Evolutionary conservation across 306 rosid genomes (phyloP).

Genomic region (Gastrolobium villosum): DNA sequence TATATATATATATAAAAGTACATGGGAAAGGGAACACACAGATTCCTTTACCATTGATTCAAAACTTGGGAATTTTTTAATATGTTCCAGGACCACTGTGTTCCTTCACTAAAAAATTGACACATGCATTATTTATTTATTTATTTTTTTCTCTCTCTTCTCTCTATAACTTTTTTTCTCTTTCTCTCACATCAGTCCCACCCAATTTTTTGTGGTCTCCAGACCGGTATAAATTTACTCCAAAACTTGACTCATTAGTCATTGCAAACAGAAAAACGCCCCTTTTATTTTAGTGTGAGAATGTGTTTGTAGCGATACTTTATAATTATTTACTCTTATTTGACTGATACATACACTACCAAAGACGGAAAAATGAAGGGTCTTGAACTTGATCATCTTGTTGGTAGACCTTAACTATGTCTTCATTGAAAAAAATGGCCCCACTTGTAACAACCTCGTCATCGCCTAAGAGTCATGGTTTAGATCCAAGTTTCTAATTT

Average conservation of each 20-base stretch:
- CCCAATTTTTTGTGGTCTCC: no score
- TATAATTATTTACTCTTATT: constrained; percentile 7
- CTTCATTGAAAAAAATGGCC: neutral
- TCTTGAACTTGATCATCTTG: neutral
- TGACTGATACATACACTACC: constrained; percentile 1
- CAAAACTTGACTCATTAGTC: constrained; percentile 5
- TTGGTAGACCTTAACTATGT: neutral
- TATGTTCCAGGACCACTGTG: no score
- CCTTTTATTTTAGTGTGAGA: constrained; percentile 22
- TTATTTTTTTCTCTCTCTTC: no score
- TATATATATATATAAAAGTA: no score
- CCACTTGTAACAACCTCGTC: neutral
- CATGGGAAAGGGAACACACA: neutral
- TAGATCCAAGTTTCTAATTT: neutral
- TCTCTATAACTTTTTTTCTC: no score
- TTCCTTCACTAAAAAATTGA: no score
- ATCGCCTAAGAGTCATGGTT: neutral
- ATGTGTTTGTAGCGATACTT: constrained; percentile 17
- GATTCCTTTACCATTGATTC: neutral
- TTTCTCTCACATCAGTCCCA: no score
- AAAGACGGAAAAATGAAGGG: neutral
- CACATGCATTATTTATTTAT: no score
- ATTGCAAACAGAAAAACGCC: neutral
- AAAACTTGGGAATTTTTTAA: no score
- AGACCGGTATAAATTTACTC: no score